These are phyloP conservation scores for Hylodesmum podocarpum DNA, from an alignment of 306 rosid species.

Conservation along the genomic window DNA sequence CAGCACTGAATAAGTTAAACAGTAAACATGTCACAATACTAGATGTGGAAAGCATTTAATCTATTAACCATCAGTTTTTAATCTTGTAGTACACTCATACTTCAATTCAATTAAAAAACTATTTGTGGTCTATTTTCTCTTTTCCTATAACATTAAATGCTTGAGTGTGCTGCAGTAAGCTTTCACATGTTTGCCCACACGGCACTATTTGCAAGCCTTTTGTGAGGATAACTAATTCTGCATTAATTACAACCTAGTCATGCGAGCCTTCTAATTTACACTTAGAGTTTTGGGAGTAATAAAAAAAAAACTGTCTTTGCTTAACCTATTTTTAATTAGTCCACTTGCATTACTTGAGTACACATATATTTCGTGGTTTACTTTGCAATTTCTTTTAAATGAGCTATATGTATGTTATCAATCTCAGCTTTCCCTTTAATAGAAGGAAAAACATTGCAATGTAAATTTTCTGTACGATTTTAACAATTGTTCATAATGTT, in stretches of 20 bases:
- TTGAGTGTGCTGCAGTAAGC: not conserved
- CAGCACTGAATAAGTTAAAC: not conserved
- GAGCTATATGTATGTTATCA: not conserved
- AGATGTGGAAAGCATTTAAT: not conserved
- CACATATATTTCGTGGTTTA: not conserved
- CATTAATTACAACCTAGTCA: not conserved
- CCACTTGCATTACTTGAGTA: not conserved
- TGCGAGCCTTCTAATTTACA: not conserved
- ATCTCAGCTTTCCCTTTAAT: not conserved
- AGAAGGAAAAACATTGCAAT: not conserved
- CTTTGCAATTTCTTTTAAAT: not conserved
- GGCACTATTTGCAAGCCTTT: not conserved
- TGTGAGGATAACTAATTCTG: not conserved
- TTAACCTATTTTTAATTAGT: not conserved
- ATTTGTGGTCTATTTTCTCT: not conserved
- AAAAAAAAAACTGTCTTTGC: not conserved
- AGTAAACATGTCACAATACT: not conserved
- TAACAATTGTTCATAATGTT: not conserved
- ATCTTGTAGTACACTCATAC: not conserved
- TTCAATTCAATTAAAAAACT: not conserved
- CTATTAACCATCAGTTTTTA: not conserved
- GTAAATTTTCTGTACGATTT: not conserved
- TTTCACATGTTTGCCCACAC: not conserved
- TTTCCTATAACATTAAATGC: not conserved
- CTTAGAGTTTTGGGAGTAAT: not conserved